Evolutionary conservation across 1,284 basidiomycete species (phyloP), one percentile per base, ranked within the genome.

Genomic region (Ceratobasidium sp.): DNA sequence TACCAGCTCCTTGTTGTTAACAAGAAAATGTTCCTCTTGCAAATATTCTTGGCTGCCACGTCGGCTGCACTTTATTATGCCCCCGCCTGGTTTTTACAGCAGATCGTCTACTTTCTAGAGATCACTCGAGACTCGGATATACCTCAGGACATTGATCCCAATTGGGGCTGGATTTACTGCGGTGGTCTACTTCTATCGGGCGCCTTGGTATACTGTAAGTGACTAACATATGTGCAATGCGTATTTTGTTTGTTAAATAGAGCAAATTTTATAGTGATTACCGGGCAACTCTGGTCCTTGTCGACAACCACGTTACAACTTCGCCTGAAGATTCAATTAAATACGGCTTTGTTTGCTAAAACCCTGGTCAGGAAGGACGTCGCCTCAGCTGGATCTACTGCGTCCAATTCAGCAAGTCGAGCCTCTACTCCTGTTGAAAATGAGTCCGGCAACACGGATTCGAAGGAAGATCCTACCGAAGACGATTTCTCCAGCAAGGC

Each of bases 301-400:
- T 84, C 90, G 2, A 92, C 87, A 1, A 90, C 90, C 0, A 86
- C 82, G 10, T 77, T 92, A 25, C 72, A 76, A 72, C 85, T 87
- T 75, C 86, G 90, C 32, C 79, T 96, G 52, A 86, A 85, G 42
- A 85, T 91, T 20, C 93, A 96, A 76, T 82, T 97, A 64, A 96
- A 96, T 79, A 87, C 91, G 12, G 85, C 91, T 68, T 80, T 97
- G 6, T 97, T 93, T 76, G 87, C 88, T 55, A 97, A 97, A 80
- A 96, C 94, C 0, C 85, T 97, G 2, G 86, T 93, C 22, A 86
- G 93, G 54, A 95, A 96, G 79, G 92, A 95, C 73, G 81, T 94
- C 29, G 92, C 91, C 0, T 89, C 88, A 0, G 85, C 86, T 15
- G 25, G 69, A 31, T 34, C 69, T 4, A 34, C 68, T 15, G 22